Evolutionary conservation across 2,329 filamentous ascomycete species (phyloP).

Genomic region (Colletotrichum sansevieriae): DNA sequence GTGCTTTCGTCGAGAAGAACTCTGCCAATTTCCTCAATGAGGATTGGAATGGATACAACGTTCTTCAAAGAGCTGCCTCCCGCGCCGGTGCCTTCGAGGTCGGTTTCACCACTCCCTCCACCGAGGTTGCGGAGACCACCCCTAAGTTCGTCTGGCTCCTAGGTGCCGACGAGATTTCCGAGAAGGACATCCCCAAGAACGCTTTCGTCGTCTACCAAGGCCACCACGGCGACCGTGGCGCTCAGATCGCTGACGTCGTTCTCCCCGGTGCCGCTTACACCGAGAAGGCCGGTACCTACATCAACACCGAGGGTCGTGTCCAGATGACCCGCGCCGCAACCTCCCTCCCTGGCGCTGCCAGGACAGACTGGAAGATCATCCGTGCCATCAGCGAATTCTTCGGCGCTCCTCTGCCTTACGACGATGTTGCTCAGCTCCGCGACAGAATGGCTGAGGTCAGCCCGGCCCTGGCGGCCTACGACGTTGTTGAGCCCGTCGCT

Average conservation of each 20-base stretch:
- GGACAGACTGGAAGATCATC: slow-evolving; percentile 99
- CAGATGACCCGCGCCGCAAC: slow-evolving; percentile 94
- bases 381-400: slow-evolving; percentile 94
- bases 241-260: slow-evolving; percentile 92
- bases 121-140: slow-evolving; percentile 83
- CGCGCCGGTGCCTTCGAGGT: slow-evolving; percentile 95
- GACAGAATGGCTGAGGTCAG: slow-evolving; percentile 97
- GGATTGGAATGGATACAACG: slow-evolving; percentile 98
- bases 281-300: slow-evolving; percentile 94
- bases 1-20: slow-evolving; percentile 93
- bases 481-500: slow-evolving; percentile 86
- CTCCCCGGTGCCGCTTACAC: slow-evolving; percentile 96
- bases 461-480: slow-evolving; percentile 89
- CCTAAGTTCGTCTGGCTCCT: slow-evolving; percentile 98
- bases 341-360: slow-evolving; percentile 86
- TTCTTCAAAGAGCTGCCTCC: slow-evolving; percentile 93
- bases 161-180: slow-evolving; percentile 90
- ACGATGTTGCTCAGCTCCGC: slow-evolving; percentile 88
- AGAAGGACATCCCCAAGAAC: slow-evolving; percentile 91
- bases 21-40: slow-evolving; percentile 86
- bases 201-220: slow-evolving; percentile 98
- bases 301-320: slow-evolving; percentile 97
- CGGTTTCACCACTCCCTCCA: slow-evolving; percentile 89
- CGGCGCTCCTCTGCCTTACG: slow-evolving; percentile 87
- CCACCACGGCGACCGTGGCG: slow-evolving; percentile 95